Evolutionary conservation across 257 asterid genomes (phyloP).

Genomic region (Capsicum chinense): DNA sequence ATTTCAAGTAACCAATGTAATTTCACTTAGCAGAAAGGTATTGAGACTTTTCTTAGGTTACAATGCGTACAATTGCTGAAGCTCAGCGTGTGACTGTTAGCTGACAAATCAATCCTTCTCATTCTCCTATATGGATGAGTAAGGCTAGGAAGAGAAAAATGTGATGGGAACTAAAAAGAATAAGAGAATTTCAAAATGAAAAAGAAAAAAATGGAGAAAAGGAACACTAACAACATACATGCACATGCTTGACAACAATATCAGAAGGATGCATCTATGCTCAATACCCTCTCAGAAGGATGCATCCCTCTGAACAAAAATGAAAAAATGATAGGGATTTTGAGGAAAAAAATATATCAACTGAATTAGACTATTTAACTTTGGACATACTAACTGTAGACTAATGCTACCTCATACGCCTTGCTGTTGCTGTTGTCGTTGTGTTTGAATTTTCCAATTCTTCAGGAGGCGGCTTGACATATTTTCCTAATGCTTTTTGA

Average conservation of each 20-base stretch:
- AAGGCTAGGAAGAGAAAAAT: background rate
- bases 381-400: constrained; percentile 34
- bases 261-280: constrained; percentile 50
- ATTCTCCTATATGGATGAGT: background rate
- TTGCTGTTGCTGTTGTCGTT: constrained; percentile 33
- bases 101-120: constrained; percentile 21
- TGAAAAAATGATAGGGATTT: constrained; percentile 44
- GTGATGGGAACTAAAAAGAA: background rate
- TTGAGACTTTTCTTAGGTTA: background rate
- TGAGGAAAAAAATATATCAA: constrained; percentile 20
- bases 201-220: constrained; percentile 30
- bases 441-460: constrained; percentile 47
- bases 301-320: constrained; percentile 54
- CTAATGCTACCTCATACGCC: constrained; percentile 45
- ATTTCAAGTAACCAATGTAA: background rate
- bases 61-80: constrained; percentile 28
- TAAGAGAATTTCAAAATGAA: constrained; percentile 17
- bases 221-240: constrained; percentile 26
- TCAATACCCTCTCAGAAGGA: constrained; percentile 42
- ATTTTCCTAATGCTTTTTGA: constrained; percentile 83
- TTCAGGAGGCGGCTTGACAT: constrained; percentile 74
- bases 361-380: constrained; percentile 37
- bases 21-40: background rate
- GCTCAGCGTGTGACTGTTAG: constrained; percentile 18
- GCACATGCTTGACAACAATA: constrained; percentile 24